Conservation (phyloP, 164 flowering plant genomes). For the Vitis vinifera region DNA sequence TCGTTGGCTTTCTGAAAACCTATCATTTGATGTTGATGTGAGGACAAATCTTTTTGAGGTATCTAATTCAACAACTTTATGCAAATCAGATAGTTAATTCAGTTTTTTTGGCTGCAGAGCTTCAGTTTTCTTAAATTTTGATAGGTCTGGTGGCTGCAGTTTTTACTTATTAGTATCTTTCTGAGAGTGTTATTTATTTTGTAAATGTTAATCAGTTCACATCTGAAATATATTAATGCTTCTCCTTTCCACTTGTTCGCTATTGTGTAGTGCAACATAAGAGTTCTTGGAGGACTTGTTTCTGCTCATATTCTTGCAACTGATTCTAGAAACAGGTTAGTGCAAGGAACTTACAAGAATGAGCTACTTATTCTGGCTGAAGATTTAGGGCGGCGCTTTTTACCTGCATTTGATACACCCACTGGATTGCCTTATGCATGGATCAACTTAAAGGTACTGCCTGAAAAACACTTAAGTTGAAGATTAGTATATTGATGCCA, state of each 20-base stretch:
- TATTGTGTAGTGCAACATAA: conserved; percentile 92
- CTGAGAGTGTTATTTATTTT: not conserved
- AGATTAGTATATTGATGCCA: not conserved
- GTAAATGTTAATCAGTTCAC: not conserved
- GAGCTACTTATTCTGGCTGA: conserved; percentile 83
- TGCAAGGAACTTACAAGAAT: conserved; percentile 63
- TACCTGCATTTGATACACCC: conserved; percentile 87
- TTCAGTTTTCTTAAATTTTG: conserved; percentile 1
- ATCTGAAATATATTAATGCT: conserved; percentile 24
- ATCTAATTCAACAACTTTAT: conserved; percentile 2
- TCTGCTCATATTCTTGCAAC: conserved; percentile 99
- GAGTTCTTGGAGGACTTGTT: conserved; percentile 99
- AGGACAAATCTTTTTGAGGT: conserved; percentile 97
- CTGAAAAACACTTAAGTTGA: conserved; percentile 3
- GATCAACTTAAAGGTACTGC: conserved; percentile 89
- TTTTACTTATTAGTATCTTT: not conserved
- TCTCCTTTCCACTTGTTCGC: conserved; percentile 25
- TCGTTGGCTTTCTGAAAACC: conserved; percentile 88
- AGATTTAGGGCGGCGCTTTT: conserved; percentile 82
- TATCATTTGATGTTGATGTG: conserved; percentile 87
- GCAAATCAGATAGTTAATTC: not conserved
- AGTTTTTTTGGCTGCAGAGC: not conserved
- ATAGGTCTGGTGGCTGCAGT: not conserved
- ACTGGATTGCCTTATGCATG: conserved; percentile 99
- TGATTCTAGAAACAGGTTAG: conserved; percentile 79